Evolutionary conservation across 306 rosid species (phyloP), one percentile per base, ranked within the genome.

Genomic region (Hippophae gyantsensis): DNA sequence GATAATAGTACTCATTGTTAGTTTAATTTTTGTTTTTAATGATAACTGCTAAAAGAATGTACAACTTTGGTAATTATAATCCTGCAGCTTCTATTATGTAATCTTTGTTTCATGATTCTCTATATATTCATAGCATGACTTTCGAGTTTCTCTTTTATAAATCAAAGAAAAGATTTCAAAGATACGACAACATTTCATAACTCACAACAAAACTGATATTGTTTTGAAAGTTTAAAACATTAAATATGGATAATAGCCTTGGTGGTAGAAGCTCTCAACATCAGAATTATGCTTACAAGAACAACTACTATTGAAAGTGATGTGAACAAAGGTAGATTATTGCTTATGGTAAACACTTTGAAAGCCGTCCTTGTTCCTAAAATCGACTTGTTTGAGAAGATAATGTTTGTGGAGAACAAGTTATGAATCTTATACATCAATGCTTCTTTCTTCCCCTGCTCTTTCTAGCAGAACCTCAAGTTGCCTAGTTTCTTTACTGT

Each of bases 251-350:
- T 85, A 75, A 53, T 77, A 85, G 32, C 93, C 88, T 48, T 72
- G 82, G 9, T 50, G 73, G 66, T 56, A 79, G 42, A 84, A 66
- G 72, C 86, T 77, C 72, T 82, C 82, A 64, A 85, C 55, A 73
- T 82, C 88, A 40, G 88, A 85, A 58, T 74, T 82, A 88, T 73
- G 61, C 94, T 88, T 12, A 88, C 89, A 11, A 84, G 73, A 59
- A 85, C 82, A 18, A 88, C 59, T 4, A 84, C 89, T 38, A 84
- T 75, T n/a, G 78, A 78, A 3, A 85, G 67, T 52, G 94, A 82
- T 12, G 79, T 73, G 66, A 86, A 71, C 11, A 88, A 26, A 13
- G 96, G 87, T 41, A 81, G 13, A 47, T 61, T 48, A 25, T 88
- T 84, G 74, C 89, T 77, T 48, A 88, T 57, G 26, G 65, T 43